Evolutionary conservation across 192 early-diverging fungal species (phyloP), one percentile per base, ranked within the genome.

Genomic region (Podila horticola): DNA sequence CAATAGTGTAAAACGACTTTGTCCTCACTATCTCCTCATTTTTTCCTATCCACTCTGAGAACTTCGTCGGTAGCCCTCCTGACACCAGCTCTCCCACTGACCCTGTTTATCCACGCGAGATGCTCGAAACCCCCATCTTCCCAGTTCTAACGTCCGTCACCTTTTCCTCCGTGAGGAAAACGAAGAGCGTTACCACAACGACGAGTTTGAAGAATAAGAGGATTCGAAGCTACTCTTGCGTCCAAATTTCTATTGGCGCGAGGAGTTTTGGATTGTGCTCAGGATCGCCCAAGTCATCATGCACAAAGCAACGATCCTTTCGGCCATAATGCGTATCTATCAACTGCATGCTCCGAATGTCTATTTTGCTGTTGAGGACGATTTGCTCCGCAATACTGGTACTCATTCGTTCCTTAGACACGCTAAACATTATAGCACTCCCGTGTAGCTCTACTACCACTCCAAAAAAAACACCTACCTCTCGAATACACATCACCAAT

Each of bases 171-270:
- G 69, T 48, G 69, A 79, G 38, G 75, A 79, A 36, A 67, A 58
- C 36, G 75, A 71, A 8, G 51, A 68, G 26, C 59, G 20, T 4
- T 64, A 67, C 0, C 48, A 58, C 51, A 6, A 19, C 12, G 69
- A 79, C 19, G 70, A 79, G 29, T 79, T 79, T 68, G 70, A 67
- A 4, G 75, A 72, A 59, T 71, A 79, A 13, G 64, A 59, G 26
- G 70, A 79, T 49, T 60, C 50, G 36, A 71, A 72, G 64, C 60
- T 82, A 31, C 61, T 77, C 19, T 2, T 63, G 19, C 71, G 71
- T 34, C 83, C 86, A 41, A 75, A 79, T 15, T 86, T 86, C 60
- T 88, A 87, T 58, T 70, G 73, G 20, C 77, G 82, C 20, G 74
- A 76, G 41, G 84, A 86, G 58, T 87, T 76, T 41, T 87, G 86